These are phyloP conservation scores for Aspergillus aculeatus DNA, from an alignment of 2,329 filamentous ascomycete species.

Conservation along the genomic window DNA sequence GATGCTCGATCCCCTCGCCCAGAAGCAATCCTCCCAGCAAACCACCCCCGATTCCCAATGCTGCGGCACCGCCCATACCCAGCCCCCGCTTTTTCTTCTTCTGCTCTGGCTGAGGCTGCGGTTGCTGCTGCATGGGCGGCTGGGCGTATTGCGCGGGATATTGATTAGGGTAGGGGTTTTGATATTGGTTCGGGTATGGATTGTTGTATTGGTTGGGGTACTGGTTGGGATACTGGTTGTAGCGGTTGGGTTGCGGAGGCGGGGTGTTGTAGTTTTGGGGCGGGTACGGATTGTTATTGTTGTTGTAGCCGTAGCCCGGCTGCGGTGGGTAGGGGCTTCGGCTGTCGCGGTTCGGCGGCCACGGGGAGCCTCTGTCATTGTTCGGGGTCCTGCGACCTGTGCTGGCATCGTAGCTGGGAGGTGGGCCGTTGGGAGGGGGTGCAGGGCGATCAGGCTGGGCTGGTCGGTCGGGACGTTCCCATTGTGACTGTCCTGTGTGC, in stretches of 20 bases:
- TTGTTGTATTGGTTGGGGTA: neutral
- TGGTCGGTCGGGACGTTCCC: constrained; percentile 2
- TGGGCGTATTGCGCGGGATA: neutral
- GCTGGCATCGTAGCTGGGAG: constrained; percentile 1
- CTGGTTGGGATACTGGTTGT: neutral
- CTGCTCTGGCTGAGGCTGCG: neutral
- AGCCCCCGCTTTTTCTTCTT: neutral
- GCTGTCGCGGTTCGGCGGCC: neutral
- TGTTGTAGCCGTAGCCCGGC: neutral
- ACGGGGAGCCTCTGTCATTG: neutral
- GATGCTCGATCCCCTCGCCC: constrained; percentile 2
- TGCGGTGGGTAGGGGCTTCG: neutral
- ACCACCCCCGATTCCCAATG: neutral
- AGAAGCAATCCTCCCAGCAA: constrained; percentile 4
- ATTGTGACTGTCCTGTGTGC: constrained; percentile 2
- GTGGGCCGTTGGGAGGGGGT: neutral
- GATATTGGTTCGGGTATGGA: neutral
- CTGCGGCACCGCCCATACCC: neutral
- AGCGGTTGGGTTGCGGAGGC: neutral
- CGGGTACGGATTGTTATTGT: constrained; percentile 4
- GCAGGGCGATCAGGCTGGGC: neutral
- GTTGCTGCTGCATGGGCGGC: neutral
- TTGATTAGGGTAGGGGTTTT: neutral
- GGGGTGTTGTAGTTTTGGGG: neutral
- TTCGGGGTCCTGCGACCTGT: neutral